Evolutionary conservation across 768 basidiomycete genomes (phyloP).

Genomic region (Rubroboletus pulcherrimus): DNA sequence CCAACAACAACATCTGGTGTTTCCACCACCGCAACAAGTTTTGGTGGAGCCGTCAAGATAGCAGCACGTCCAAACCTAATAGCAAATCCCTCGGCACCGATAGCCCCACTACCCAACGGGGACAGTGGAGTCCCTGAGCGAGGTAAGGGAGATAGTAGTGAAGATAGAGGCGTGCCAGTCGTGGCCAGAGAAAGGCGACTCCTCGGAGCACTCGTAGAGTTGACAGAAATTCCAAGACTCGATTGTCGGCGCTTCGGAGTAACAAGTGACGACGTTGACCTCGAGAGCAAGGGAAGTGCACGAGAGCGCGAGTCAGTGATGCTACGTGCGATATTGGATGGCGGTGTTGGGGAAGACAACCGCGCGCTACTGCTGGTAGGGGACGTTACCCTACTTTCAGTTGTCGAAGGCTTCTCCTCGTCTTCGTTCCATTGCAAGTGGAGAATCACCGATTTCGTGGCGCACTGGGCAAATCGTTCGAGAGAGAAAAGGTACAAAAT

Average conservation of each 20-base stretch:
- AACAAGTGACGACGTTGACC: slow-evolving; percentile 45
- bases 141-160: slow-evolving; percentile 27
- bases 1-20: slow-evolving; percentile 89
- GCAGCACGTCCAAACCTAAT: slow-evolving; percentile 65
- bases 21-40: slow-evolving; percentile 76
- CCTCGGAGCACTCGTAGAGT: slow-evolving; percentile 35
- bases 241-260: slow-evolving; percentile 41
- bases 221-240: slow-evolving; percentile 32
- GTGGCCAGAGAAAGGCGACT: slow-evolving; percentile 43
- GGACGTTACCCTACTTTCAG: slow-evolving; percentile 19
- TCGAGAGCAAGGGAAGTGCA: slow-evolving; percentile 48
- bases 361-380: slow-evolving; percentile 21
- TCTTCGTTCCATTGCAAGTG: slow-evolving; percentile 85
- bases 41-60: slow-evolving; percentile 79
- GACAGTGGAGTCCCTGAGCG: slow-evolving; percentile 35
- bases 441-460: slow-evolving; percentile 81
- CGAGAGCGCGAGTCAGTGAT: slow-evolving; percentile 37
- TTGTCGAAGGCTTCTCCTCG: slow-evolving; percentile 28
- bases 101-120: slow-evolving; percentile 20
- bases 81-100: slow-evolving; percentile 35
- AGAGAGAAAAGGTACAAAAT: neutral
- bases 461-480: slow-evolving; percentile 52
- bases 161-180: slow-evolving; percentile 38
- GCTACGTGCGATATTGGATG: slow-evolving; percentile 18
- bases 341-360: slow-evolving; percentile 29